Evolutionary conservation across 1,284 basidiomycete species (phyloP), one percentile per base, ranked within the genome.

Genomic region (Porodaedalea pini): DNA sequence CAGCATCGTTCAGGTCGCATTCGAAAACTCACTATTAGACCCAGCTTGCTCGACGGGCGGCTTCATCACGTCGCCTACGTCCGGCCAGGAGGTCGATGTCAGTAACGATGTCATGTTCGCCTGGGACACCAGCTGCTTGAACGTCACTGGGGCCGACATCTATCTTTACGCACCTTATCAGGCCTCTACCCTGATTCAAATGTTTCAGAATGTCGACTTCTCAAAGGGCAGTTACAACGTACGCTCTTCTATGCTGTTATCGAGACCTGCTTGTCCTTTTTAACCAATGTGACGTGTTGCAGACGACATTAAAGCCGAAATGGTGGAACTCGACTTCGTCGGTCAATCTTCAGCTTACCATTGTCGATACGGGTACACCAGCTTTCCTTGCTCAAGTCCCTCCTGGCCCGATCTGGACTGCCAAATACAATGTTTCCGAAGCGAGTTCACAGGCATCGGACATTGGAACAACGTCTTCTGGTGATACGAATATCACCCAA

Each of bases 241-340:
- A 15, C 61, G 64, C 23, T 23, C 21, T 13, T 29, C 2, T 19
- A 34, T 41, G 27, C 25, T 27, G 2, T 11, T 47, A 13, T 36
- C 44, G 19, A n/a, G 21, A 25, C 27, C 21, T 25, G 7, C 15
- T 36, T 32, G 8, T 27, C 41, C 11, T 23, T 48, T 36, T 45
- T 13, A 47, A 44, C 55, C 27, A n/a, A 50, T 17, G 47, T 54
- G 32, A 36, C 47, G 40, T 13, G 23, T 41, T 63, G 32, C 58
- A 68, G 56, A 72, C 79, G 2, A 69, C 69, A 10, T 71, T 94
- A 47, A 70, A 81, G 58, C 85, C 91, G 0, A 75, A 76, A 37
- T 94, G 91, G 90, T 94, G 90, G 89, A 88, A 91, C 65, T 70
- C 78, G 10, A 82, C 85, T 2, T 61, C 74, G 1, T 71, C 75